Evolutionary conservation across 1,284 basidiomycete species (phyloP).

Genomic region (Rugiboletus extremiorientalis): DNA sequence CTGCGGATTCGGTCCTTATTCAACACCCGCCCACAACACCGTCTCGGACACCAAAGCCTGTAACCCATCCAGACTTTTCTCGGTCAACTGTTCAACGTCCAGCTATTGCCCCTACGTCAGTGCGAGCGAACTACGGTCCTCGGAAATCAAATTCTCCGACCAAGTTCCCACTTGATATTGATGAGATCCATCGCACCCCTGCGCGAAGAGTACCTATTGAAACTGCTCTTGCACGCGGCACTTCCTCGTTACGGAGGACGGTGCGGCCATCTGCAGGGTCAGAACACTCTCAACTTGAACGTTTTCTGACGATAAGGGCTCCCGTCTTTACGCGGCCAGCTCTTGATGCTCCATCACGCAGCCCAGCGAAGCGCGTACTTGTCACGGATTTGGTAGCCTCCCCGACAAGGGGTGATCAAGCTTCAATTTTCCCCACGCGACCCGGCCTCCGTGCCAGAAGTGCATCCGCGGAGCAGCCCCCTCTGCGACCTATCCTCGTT

Average conservation of each 20-base stretch:
- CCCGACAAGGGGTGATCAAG: slow-evolving; percentile 22
- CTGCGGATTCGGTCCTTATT: neutral
- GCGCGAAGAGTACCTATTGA: slow-evolving; percentile 59
- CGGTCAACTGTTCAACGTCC: slow-evolving; percentile 19
- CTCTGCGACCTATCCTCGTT: slow-evolving; percentile 1
- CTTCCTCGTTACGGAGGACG: slow-evolving; percentile 48
- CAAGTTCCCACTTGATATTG: slow-evolving; percentile 37
- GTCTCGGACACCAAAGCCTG: slow-evolving; percentile 9
- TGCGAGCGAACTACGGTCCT: slow-evolving; percentile 12
- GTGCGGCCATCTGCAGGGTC: slow-evolving; percentile 23
- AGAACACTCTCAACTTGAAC: slow-evolving; percentile 11
- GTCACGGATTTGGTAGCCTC: slow-evolving; percentile 35
- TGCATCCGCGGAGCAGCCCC: slow-evolving; percentile 25
- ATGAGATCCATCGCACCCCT: slow-evolving; percentile 50
- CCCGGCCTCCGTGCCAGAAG: slow-evolving; percentile 25
- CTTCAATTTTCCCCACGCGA: slow-evolving; percentile 23
- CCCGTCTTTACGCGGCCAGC: slow-evolving; percentile 38
- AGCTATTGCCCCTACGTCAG: slow-evolving; percentile 21
- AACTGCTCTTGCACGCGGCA: slow-evolving; percentile 48
- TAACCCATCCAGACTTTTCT: slow-evolving; percentile 14
- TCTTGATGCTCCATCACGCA: slow-evolving; percentile 42
- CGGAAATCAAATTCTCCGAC: slow-evolving; percentile 30
- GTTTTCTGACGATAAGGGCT: slow-evolving; percentile 12
- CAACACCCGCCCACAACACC: slow-evolving; percentile 13
- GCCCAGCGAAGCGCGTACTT: slow-evolving; percentile 58